Base-by-base conservation (phyloP, 371 early-diverging fungal genomes). In the Zopfochytrium polystomum region DNA sequence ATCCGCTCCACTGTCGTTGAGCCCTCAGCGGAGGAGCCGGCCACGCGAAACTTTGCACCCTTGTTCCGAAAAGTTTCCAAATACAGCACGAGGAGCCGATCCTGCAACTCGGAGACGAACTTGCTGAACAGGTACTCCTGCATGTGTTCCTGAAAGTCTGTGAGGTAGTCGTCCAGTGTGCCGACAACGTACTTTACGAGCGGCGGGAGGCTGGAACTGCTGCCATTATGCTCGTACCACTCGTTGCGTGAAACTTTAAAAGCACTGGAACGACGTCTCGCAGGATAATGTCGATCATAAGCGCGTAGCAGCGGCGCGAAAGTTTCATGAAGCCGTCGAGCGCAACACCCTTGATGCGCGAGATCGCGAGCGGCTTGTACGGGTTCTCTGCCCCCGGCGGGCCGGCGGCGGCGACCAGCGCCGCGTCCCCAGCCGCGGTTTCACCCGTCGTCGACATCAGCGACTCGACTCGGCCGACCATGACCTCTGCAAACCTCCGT, bases 251-350 rank as follows among this genome's bases (percentile, higher is more conserved):
- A 91, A 96, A 65, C 48, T 85, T 82, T 18, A 67, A 58, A 34
- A 94, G 80, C 0, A 88, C 88, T 1, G 87, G 85, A 30, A 79
- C 76, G 29, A 92, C 65, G 70, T 96, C 96, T 35, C 79, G 77
- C 60, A 90, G 86, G n/a, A 90, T 86, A 27, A 95, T 82, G 55
- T 92, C 89, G 27, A 90, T 67, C 18, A 96, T 70, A 9, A 90
- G 76, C 55, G 83, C 83, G 26, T 83, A 80, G 2, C 87, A 84
- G 18, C 79, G 77, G 1, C 87, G 86, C 6, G 92, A 85, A 25
- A 94, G 78, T 20, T 85, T 84, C 66, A 92, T 84, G 66, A 92
- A 93, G 18, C 89, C 93, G 55, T 94, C 89, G n/a, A n/a, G n/a
- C 70, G 71, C 73, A 29, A 55, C 56, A 20, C 55, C 55, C 52